Percentiles rank a stretch among this genome's conserved stretches.
phyloP scores from a whole-genome alignment of 345 rosid species.

The Linum tenue region DNA sequence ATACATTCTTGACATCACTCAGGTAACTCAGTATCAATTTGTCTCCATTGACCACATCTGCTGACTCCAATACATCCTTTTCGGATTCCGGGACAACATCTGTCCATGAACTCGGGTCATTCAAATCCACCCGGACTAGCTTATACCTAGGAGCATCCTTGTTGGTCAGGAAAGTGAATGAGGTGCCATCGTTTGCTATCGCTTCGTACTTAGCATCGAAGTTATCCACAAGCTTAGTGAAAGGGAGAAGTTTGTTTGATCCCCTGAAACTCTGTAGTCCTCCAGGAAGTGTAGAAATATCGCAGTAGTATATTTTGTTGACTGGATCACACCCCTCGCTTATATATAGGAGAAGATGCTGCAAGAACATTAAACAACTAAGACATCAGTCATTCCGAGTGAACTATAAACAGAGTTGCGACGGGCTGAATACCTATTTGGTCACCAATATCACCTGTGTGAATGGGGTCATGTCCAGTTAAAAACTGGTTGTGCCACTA shows the following conservation, averaged over 20 bases:
- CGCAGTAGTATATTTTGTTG: slow-evolving; percentile 71
- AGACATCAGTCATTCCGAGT: no score
- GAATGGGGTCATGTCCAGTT: no score
- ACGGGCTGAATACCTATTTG: no score
- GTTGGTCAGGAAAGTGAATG: slow-evolving; percentile 70
- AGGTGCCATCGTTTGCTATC: slow-evolving; percentile 61
- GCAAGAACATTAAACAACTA: slow-evolving; percentile 16
- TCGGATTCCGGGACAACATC: slow-evolving; percentile 64
- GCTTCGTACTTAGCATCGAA: slow-evolving; percentile 54
- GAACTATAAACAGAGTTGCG: no score
- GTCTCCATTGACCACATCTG: slow-evolving; percentile 50
- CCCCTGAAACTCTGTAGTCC: slow-evolving; percentile 60
- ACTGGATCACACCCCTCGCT: slow-evolving; percentile 65
- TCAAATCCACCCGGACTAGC: slow-evolving; percentile 64
- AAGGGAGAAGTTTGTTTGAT: slow-evolving; percentile 47
- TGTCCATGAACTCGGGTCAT: slow-evolving; percentile 62
- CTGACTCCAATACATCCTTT: slow-evolving; percentile 74
- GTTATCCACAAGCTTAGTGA: slow-evolving; percentile 63
- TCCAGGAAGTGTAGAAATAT: slow-evolving; percentile 49
- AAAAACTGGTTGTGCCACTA: no score
- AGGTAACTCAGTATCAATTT: slow-evolving; percentile 71
- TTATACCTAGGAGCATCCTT: slow-evolving; percentile 82
- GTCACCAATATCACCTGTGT: no score
- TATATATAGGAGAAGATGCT: slow-evolving; percentile 59
- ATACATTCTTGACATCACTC: slow-evolving; percentile 70